Percentiles rank a stretch among this genome's conserved stretches.
These are phyloP conservation scores for Falciphora oryzae DNA, from an alignment of 2,329 filamentous ascomycete species.

Conservation along the genomic window DNA sequence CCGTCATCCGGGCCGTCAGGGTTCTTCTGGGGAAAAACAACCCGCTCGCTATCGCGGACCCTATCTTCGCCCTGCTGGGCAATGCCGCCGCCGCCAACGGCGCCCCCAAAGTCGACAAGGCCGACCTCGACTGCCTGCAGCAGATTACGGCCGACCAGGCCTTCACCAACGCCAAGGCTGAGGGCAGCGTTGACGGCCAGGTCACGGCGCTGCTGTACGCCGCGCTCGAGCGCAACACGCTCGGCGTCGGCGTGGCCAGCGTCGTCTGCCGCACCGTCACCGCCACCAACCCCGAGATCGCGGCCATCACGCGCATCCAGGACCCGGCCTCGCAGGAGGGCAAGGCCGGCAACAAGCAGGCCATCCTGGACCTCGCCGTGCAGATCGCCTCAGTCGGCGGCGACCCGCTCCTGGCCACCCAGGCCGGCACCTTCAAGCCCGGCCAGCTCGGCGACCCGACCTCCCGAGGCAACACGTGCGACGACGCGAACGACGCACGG, in stretches of 20 bases:
- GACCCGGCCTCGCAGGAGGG: conserved; percentile 57
- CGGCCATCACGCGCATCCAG: conserved; percentile 58
- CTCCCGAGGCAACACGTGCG: conserved; percentile 46
- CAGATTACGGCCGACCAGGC: conserved; percentile 53
- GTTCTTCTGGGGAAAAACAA: conserved; percentile 37
- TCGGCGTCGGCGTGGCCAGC: conserved; percentile 48
- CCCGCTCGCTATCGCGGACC: conserved; percentile 39
- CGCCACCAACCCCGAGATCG: conserved; percentile 57
- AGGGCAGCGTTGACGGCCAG: conserved; percentile 45
- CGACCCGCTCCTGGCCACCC: conserved; percentile 54
- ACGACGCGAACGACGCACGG: conserved; percentile 38
- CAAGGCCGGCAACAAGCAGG: conserved; percentile 46
- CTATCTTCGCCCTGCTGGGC: conserved; percentile 45
- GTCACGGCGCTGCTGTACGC: conserved; percentile 47
- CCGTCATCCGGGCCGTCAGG: conserved; percentile 32
- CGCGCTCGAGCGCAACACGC: conserved; percentile 56
- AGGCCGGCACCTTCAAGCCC: conserved; percentile 58
- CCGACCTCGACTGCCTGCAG: conserved; percentile 52
- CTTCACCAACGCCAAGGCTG: conserved; percentile 54
- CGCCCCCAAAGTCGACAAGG: conserved; percentile 20
- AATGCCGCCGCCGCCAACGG: conserved; percentile 31
- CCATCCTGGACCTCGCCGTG: conserved; percentile 52
- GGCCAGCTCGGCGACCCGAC: conserved; percentile 39
- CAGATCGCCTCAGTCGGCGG: conserved; percentile 57
- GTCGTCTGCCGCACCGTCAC: conserved; percentile 48